Conservation (phyloP, 768 basidiomycete species). For the Podaxis sp. region DNA sequence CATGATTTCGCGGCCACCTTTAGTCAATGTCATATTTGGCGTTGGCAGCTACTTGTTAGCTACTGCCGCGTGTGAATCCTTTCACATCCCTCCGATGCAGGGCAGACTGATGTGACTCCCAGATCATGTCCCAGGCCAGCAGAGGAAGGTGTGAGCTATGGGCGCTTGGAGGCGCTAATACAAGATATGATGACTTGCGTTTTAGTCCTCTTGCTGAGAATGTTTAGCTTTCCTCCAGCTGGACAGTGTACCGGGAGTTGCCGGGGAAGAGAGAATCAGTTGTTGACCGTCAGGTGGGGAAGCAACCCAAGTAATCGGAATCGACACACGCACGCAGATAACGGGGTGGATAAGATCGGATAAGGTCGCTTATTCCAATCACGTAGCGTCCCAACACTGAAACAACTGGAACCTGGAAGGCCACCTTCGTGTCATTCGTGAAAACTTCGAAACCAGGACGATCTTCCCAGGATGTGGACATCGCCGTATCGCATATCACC, state of each 20-base stretch:
- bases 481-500: background rate
- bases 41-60: background rate
- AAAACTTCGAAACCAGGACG: background rate
- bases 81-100: background rate
- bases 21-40: background rate
- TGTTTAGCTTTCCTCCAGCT: background rate
- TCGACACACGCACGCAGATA: background rate
- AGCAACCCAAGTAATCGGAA: background rate
- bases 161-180: background rate
- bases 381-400: background rate
- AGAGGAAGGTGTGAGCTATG: background rate
- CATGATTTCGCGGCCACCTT: background rate
- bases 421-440: background rate
- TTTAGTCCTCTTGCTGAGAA: background rate
- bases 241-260: background rate
- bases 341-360: background rate
- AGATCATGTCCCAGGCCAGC: background rate
- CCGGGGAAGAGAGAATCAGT: background rate
- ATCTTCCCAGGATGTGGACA: background rate
- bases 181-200: background rate
- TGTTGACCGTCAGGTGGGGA: background rate
- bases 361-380: background rate
- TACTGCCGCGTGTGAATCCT: background rate
- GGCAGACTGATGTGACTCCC: background rate
- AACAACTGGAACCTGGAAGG: background rate